phyloP scores from a whole-genome alignment of 2,329 filamentous ascomycete genomes.

The Lasiodiplodia theobromae region DNA sequence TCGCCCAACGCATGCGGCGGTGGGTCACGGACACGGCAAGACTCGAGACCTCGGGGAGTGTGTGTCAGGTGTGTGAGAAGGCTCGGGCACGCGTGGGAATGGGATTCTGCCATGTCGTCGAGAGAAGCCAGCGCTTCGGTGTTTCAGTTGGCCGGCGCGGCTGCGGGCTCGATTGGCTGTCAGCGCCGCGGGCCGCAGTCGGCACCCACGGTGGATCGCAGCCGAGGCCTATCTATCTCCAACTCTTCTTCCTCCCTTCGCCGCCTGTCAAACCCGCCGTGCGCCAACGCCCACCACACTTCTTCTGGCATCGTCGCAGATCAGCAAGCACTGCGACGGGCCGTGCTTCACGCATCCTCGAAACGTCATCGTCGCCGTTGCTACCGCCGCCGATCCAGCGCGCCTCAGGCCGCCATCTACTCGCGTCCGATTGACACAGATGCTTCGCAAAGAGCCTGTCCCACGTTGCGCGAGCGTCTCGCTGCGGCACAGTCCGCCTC shows the following conservation, averaged over 20 bases:
- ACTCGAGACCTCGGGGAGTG: background rate
- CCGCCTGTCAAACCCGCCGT: slow-evolving; percentile 16
- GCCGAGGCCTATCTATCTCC: slow-evolving; percentile 7
- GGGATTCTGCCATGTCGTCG: slow-evolving; percentile 21
- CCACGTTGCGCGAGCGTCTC: slow-evolving; percentile 25
- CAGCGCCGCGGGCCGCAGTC: slow-evolving; percentile 7
- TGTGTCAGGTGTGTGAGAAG: slow-evolving; percentile 21
- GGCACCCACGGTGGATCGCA: background rate
- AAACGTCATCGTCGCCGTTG: background rate
- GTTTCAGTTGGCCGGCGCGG: slow-evolving; percentile 20
- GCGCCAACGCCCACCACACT: slow-evolving; percentile 13
- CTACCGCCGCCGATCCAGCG: background rate
- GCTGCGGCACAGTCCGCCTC: slow-evolving; percentile 9
- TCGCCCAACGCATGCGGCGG: slow-evolving; percentile 10
- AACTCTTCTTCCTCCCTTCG: slow-evolving; percentile 9
- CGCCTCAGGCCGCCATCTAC: background rate
- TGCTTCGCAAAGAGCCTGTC: slow-evolving; percentile 21
- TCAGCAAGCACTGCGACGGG: slow-evolving; percentile 6
- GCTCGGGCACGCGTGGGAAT: slow-evolving; percentile 1
- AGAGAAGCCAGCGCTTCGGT: slow-evolving; percentile 23
- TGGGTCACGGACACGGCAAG: slow-evolving; percentile 16
- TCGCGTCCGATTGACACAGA: background rate
- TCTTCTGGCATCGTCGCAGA: slow-evolving; percentile 8
- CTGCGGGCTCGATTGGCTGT: slow-evolving; percentile 14
- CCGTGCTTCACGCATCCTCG: slow-evolving; percentile 2